Percentiles rank a stretch among this genome's conserved stretches.
Conservation (phyloP, 2,329 filamentous ascomycete species). For the Trichoderma sp. region DNA sequence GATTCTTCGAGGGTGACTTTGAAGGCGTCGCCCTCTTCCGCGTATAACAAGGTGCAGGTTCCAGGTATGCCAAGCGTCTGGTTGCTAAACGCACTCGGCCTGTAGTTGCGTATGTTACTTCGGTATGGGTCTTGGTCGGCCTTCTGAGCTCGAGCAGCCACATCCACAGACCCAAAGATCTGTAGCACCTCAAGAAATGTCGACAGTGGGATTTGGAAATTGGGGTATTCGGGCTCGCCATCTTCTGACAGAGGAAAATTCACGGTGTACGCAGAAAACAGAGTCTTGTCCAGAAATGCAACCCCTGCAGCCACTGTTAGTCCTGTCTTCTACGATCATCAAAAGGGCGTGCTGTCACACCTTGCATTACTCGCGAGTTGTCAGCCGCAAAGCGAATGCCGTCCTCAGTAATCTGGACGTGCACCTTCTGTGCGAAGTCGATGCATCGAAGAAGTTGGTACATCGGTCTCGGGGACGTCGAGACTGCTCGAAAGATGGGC, state of each 20-base stretch:
- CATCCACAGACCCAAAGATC: conserved; percentile 86
- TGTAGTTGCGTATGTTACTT: conserved; percentile 63
- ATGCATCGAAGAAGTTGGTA: conserved; percentile 64
- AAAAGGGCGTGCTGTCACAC: conserved; percentile 47
- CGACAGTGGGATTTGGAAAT: conserved; percentile 84
- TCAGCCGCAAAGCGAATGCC: conserved; percentile 87
- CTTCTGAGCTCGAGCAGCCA: conserved; percentile 59
- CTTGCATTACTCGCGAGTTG: conserved; percentile 89
- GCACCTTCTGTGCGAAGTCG: conserved; percentile 60
- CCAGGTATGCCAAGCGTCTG: conserved; percentile 82
- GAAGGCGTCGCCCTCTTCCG: conserved; percentile 72
- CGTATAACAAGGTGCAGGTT: conserved; percentile 81
- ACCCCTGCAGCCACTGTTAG: conserved; percentile 38
- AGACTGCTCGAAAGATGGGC: conserved; percentile 72
- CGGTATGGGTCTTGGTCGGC: conserved; percentile 62
- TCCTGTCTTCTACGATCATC: neutral
- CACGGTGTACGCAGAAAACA: conserved; percentile 85
- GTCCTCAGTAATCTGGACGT: conserved; percentile 76
- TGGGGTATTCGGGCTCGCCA: conserved; percentile 55
- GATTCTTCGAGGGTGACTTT: conserved; percentile 84
- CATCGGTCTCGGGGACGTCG: conserved; percentile 75
- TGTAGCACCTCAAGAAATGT: conserved; percentile 92
- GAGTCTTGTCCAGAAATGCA: conserved; percentile 81
- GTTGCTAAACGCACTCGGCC: conserved; percentile 77
- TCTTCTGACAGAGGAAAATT: conserved; percentile 50